Evolutionary conservation across 345 rosid genomes (phyloP).

Genomic region (Crucihimalaya himalaica): DNA sequence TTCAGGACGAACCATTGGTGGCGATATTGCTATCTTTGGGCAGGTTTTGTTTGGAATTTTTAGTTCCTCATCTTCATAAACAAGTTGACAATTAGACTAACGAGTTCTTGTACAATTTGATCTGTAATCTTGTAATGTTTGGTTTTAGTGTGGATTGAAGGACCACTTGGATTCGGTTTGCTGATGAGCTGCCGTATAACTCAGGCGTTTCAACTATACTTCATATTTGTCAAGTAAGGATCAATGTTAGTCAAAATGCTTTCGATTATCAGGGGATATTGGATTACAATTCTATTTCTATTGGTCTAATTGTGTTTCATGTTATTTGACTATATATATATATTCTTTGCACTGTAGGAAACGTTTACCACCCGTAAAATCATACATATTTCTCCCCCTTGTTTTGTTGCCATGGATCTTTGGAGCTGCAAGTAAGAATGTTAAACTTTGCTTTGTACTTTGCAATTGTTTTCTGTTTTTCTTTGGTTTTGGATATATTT

Average conservation of each 20-base stretch:
- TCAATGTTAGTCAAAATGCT: not conserved
- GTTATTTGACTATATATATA: not conserved
- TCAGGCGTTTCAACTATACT: slow-evolving; percentile 82
- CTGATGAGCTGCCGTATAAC: slow-evolving; percentile 82
- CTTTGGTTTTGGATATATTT: slow-evolving; percentile 11
- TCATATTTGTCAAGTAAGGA: slow-evolving; percentile 78
- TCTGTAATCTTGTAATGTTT: slow-evolving; percentile 23
- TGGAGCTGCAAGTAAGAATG: slow-evolving; percentile 65
- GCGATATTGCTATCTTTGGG: slow-evolving; percentile 88
- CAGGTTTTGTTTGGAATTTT: slow-evolving; percentile 52
- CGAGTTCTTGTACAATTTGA: not conserved
- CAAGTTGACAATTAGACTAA: not conserved
- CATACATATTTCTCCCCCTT: slow-evolving; percentile 72
- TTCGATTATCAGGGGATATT: not conserved
- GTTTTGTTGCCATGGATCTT: slow-evolving; percentile 76
- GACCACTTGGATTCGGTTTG: slow-evolving; percentile 91
- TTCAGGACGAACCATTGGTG: slow-evolving; percentile 59
- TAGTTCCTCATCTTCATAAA: not conserved
- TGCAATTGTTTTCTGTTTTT: not conserved
- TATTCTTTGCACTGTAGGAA: slow-evolving; percentile 58
- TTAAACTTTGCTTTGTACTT: slow-evolving; percentile 7
- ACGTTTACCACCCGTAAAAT: slow-evolving; percentile 73
- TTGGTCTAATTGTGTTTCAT: slow-evolving; percentile 1
- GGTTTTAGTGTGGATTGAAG: slow-evolving; percentile 83
- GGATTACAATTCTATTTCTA: slow-evolving; percentile 1